These are phyloP conservation scores for Ogataea methanolica DNA, from an alignment of 805 yeast genomes.

Conservation along the genomic window DNA sequence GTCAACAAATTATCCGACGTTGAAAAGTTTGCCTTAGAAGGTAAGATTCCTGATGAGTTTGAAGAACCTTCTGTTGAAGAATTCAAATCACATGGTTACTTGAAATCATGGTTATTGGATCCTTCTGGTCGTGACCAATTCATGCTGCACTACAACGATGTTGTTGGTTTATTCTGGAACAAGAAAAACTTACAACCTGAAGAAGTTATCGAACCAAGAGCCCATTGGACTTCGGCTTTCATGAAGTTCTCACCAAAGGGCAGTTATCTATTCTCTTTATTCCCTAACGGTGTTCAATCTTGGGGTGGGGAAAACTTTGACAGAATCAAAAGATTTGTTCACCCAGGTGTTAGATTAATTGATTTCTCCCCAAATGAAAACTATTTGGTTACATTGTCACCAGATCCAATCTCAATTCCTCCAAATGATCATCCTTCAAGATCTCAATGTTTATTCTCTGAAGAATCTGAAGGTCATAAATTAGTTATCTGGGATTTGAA, in stretches of 20 bases:
- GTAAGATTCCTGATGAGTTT: constrained; percentile 56
- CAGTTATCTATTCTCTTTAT: constrained; percentile 78
- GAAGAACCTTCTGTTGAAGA: constrained; percentile 69
- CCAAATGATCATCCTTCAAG: constrained; percentile 61
- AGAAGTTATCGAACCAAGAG: constrained; percentile 70
- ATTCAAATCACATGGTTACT: constrained; percentile 71
- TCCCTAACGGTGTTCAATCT: constrained; percentile 89
- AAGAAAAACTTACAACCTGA: constrained; percentile 66
- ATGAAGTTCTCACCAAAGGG: constrained; percentile 94
- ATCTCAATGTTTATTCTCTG: constrained; percentile 74
- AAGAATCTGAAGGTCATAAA: constrained; percentile 88
- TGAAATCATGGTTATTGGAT: constrained; percentile 90
- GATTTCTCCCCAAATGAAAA: constrained; percentile 93
- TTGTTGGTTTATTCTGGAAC: constrained; percentile 85
- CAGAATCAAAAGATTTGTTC: constrained; percentile 72
- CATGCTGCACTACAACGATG: constrained; percentile 71
- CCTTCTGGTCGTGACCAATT: constrained; percentile 87
- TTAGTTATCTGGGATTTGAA: constrained; percentile 88
- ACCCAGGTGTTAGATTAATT: constrained; percentile 82
- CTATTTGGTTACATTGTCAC: constrained; percentile 84
- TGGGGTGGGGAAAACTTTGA: constrained; percentile 91
- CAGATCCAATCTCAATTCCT: constrained; percentile 72
- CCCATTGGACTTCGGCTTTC: constrained; percentile 82
- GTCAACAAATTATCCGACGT: constrained; percentile 81
- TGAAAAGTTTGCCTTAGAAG: constrained; percentile 69